Conservation (phyloP, 306 rosid species). For the Pachyrhizus erosus region DNA sequence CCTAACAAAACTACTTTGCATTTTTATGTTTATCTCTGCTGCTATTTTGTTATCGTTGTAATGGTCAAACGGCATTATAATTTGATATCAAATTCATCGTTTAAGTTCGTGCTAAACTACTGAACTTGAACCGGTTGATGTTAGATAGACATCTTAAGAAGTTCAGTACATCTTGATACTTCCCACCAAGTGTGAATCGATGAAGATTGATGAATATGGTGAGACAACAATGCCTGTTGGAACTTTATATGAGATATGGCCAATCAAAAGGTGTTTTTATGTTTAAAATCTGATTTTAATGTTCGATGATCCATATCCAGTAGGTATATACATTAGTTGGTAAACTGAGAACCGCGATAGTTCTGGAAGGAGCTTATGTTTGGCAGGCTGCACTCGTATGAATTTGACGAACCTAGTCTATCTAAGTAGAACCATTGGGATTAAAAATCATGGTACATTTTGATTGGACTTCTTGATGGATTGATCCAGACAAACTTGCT, state of each 20-base stretch:
- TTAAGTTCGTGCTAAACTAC: background rate
- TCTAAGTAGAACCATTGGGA: background rate
- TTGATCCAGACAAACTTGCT: background rate
- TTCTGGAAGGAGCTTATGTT: background rate
- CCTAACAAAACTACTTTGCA: background rate
- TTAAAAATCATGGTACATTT: background rate
- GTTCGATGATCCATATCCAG: slow-evolving; percentile 22
- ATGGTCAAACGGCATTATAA: background rate
- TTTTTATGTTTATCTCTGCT: background rate
- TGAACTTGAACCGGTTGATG: slow-evolving; percentile 1
- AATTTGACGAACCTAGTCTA: slow-evolving; percentile 8
- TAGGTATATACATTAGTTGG: background rate
- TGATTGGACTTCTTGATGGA: background rate
- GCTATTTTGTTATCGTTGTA: background rate
- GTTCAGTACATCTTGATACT: background rate
- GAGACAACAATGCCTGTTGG: background rate
- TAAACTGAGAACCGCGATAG: background rate
- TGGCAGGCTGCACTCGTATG: slow-evolving; percentile 14
- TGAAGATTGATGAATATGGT: background rate
- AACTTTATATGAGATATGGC: background rate
- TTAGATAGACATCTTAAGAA: background rate
- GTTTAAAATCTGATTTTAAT: background rate
- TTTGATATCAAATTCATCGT: background rate
- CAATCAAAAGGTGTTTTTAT: background rate
- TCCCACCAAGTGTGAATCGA: background rate